Conservation (phyloP, 306 rosid species). For the Castanea crenata region DNA sequence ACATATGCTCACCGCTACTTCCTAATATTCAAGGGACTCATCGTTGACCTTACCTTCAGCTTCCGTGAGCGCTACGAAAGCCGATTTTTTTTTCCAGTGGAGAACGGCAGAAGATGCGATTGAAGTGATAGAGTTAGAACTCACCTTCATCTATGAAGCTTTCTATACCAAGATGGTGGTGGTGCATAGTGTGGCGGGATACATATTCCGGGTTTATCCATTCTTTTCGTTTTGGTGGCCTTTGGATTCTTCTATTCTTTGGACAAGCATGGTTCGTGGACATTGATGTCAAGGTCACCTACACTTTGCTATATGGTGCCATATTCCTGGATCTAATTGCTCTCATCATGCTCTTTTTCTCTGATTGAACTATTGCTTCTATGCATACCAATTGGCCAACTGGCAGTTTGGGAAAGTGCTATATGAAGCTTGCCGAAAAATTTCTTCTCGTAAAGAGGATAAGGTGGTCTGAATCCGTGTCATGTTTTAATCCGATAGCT, state of each 20-base stretch:
- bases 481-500: constrained; percentile 24
- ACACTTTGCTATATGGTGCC: constrained; percentile 35
- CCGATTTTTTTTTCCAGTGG: not conserved
- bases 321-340: constrained; percentile 27
- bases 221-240: constrained; percentile 1
- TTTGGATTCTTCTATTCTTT: not conserved
- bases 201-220: constrained; percentile 4
- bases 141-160: constrained; percentile 34
- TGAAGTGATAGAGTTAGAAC: constrained; percentile 20
- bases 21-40: constrained; percentile 25
- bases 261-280: constrained; percentile 9
- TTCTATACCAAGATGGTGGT: constrained; percentile 34
- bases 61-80: constrained; percentile 18
- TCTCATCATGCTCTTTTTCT: constrained; percentile 15
- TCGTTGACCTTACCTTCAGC: constrained; percentile 35
- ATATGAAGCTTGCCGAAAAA: fast-evolving
- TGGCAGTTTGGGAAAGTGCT: fast-evolving
- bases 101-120: not conserved
- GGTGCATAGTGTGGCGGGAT: not conserved
- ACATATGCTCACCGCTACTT: constrained; percentile 23
- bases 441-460: not conserved
- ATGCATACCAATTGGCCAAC: not conserved
- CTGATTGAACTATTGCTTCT: constrained; percentile 24
- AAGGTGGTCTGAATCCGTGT: constrained; percentile 34
- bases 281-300: constrained; percentile 31